Base-by-base conservation (phyloP, 2,329 filamentous ascomycete genomes). In the Pleomassaria siparia region DNA sequence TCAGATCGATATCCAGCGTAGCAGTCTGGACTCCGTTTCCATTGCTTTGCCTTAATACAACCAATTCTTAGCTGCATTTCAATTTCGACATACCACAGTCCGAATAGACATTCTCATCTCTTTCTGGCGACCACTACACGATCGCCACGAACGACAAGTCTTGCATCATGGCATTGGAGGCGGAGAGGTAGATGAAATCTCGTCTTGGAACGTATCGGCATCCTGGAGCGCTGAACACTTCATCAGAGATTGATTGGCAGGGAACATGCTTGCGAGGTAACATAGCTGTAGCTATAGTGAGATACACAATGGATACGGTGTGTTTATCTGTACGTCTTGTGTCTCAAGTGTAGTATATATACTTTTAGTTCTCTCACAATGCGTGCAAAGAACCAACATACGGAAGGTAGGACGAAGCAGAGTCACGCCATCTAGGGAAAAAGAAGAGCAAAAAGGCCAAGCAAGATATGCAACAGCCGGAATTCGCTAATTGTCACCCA, bases 271-370 rank as follows among this genome's bases (percentile, higher is more conserved):
- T 13, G 4, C 26, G 22, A 15, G 21, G 35, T 16, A 20, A 20
- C 35, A 35, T 35, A 35, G 32, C 15, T 35, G 32, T 16, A 35
- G 32, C 9, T 20, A 8, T 8, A 18, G 9, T 18, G 10, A 16
- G 37, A 40, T 29, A 40, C 37, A 40, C 37, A 28, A 20, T 40
- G 37, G 24, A 28, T 40, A 40, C 16, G 33, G 37, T 40, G 37
- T 29, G 37, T 15, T 40, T 26, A 13, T 40, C 9, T 37, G n/a
- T 21, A n/a, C n/a, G n/a, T n/a, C n/a, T n/a, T n/a, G n/a, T n/a
- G n/a, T n/a, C n/a, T n/a, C n/a, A n/a, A n/a, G n/a, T n/a, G n/a
- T n/a, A n/a, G n/a, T n/a, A n/a, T n/a, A n/a, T n/a, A n/a, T n/a
- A n/a, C n/a, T n/a, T n/a, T n/a, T n/a, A n/a, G n/a, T n/a, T n/a